Conservation (phyloP, 495 filamentous ascomycete species). For the Chlorociboria aeruginascens region DNA sequence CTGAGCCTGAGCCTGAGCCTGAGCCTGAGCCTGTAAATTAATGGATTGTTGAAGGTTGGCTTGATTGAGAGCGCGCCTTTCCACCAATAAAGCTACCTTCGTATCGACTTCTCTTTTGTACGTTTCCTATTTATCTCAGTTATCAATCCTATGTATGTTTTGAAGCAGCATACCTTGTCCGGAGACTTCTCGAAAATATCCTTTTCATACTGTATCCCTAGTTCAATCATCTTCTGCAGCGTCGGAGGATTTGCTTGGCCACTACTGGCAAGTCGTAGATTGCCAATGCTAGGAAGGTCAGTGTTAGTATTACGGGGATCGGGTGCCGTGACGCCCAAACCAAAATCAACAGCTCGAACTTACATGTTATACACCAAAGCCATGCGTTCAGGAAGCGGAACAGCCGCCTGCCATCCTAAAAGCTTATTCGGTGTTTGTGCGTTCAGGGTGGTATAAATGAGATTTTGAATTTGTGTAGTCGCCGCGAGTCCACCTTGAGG, state of each 20-base stretch:
- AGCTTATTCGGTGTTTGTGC: conserved; percentile 6
- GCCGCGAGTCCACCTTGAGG: not conserved
- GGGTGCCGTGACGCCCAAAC: too few relatives aligned
- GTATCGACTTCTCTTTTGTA: conserved; percentile 27
- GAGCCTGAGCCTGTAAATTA: conserved; percentile 6
- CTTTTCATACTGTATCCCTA: conserved; percentile 29
- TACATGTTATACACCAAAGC: conserved; percentile 21
- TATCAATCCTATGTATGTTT: not conserved
- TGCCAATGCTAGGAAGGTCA: conserved; percentile 9
- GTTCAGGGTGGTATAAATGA: conserved; percentile 10
- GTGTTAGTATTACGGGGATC: not conserved
- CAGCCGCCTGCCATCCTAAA: conserved; percentile 19
- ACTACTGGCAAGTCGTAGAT: conserved; percentile 28
- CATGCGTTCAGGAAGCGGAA: conserved; percentile 20
- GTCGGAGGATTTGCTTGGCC: conserved; percentile 24
- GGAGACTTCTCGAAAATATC: conserved; percentile 27
- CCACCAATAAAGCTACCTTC: conserved; percentile 32
- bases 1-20: conserved; percentile 27
- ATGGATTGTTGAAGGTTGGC: conserved; percentile 19
- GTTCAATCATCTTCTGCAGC: conserved; percentile 22
- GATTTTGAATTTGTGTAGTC: conserved; percentile 7
- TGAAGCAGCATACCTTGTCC: conserved; percentile 25
- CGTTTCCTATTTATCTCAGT: conserved; percentile 6
- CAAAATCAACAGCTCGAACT: conserved; percentile 1
- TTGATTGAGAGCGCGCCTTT: conserved; percentile 27